phyloP scores from a whole-genome alignment of 208 protist species.

The Crithidia thermophila region DNA sequence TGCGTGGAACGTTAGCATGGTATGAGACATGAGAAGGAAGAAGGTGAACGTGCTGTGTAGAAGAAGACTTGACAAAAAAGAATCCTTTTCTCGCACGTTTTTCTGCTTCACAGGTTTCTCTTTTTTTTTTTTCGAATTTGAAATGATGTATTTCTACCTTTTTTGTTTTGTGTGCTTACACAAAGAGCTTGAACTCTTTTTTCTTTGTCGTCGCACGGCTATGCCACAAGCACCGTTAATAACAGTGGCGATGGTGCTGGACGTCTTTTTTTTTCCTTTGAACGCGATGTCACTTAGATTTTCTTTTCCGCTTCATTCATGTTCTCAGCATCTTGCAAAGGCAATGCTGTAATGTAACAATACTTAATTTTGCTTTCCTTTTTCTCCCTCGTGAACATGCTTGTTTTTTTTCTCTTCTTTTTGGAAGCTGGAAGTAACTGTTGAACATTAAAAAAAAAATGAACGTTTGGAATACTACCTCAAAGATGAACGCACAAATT shows the following conservation, averaged over 20 bases:
- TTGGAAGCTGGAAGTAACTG: too few species aligned
- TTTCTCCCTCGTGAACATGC: too few species aligned
- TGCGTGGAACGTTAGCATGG: too few species aligned
- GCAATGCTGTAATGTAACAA: too few species aligned
- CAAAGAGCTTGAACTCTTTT: conserved; percentile 11
- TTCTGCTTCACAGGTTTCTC: background rate
- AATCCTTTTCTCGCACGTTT: background rate
- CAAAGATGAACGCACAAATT: too few species aligned
- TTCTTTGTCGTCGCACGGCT: conserved; percentile 2
- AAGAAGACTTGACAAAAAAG: too few species aligned
- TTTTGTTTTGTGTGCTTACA: background rate
- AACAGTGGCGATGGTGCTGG: background rate
- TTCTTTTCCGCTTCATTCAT: too few species aligned
- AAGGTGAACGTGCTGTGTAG: too few species aligned
- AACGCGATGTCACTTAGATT: conserved; percentile 1
- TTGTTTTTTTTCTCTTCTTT: background rate
- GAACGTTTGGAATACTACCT: too few species aligned
- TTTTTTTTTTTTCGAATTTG: background rate
- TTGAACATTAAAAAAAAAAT: conserved; percentile 2
- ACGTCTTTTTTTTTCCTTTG: background rate
- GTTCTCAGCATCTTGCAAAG: background rate
- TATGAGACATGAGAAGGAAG: too few species aligned
- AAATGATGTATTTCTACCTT: background rate
- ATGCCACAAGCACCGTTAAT: background rate
- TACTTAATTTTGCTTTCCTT: too few species aligned